Percentiles rank a stretch among this genome's conserved stretches.
Evolutionary conservation across 192 early-diverging fungal species (phyloP).

Genomic region (Rhizophagus clarus): DNA sequence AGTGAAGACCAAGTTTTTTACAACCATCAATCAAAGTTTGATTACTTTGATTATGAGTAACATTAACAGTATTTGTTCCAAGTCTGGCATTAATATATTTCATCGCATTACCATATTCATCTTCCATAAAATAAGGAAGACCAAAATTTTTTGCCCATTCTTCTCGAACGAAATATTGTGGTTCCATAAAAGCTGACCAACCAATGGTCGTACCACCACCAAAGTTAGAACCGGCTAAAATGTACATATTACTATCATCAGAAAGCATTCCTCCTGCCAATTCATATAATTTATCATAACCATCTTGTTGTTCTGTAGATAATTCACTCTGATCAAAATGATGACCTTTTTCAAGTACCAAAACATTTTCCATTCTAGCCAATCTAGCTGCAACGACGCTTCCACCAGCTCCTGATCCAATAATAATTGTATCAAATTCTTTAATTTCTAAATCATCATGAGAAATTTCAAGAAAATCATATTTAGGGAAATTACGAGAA

Average conservation of each 20-base stretch:
- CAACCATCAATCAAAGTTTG: constrained; percentile 67
- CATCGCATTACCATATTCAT: constrained; percentile 48
- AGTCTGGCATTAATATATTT: constrained; percentile 60
- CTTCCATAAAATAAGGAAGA: constrained; percentile 61
- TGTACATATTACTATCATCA: constrained; percentile 54
- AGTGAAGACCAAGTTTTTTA: constrained; percentile 60
- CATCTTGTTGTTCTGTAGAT: constrained; percentile 51
- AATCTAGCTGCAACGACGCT: constrained; percentile 69
- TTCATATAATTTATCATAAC: constrained; percentile 60
- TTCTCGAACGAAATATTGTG: constrained; percentile 64
- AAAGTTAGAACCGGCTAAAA: constrained; percentile 66
- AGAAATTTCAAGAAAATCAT: constrained; percentile 54
- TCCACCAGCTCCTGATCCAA: constrained; percentile 73
- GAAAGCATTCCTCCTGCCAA: constrained; percentile 46
- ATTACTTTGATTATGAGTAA: constrained; percentile 70
- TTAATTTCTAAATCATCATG: constrained; percentile 34
- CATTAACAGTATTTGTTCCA: constrained; percentile 52
- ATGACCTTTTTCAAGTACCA: constrained; percentile 75
- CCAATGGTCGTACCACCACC: constrained; percentile 79
- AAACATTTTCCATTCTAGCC: constrained; percentile 61
- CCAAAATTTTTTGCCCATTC: constrained; percentile 69
- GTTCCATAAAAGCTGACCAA: constrained; percentile 63
- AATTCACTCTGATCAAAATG: constrained; percentile 60
- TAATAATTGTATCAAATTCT: constrained; percentile 64
- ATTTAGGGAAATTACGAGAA: constrained; percentile 46